Evolutionary conservation across 257 asterid genomes (phyloP).

Genomic region (Penstemon davidsonii): DNA sequence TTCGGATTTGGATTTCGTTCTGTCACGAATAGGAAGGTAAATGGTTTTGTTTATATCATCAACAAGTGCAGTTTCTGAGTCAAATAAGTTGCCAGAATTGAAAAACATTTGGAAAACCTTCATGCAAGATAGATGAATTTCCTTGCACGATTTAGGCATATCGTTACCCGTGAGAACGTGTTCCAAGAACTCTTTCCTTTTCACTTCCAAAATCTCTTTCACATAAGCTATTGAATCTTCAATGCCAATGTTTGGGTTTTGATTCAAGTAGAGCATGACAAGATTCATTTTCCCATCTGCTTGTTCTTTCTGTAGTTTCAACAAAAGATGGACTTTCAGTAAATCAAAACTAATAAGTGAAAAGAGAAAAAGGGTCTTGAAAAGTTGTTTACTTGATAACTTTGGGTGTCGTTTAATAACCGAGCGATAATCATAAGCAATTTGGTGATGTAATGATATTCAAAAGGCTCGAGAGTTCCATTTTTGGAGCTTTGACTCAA

Average conservation of each 20-base stretch:
- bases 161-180: constrained; percentile 37
- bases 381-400: constrained; percentile 47
- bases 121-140: constrained; percentile 47
- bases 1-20: constrained; percentile 1
- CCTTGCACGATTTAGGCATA: constrained; percentile 40
- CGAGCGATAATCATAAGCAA: constrained; percentile 53
- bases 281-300: constrained; percentile 55
- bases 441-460: constrained; percentile 42
- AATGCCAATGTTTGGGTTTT: constrained; percentile 33
- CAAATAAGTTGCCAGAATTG: constrained; percentile 49
- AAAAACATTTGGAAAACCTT: constrained; percentile 56
- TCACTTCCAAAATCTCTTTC: constrained; percentile 26
- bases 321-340: neutral
- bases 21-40: constrained; percentile 39
- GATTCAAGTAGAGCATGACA: constrained; percentile 44
- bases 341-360: neutral
- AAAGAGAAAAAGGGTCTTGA: neutral
- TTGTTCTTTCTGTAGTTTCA: constrained; percentile 48
- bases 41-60: constrained; percentile 51
- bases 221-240: constrained; percentile 45
- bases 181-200: constrained; percentile 43
- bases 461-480: constrained; percentile 10
- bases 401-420: constrained; percentile 53
- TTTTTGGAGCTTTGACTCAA: constrained; percentile 17
- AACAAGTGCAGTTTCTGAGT: constrained; percentile 41